A percentile compares a stretch with the other conserved stretches of the same genome.
Conservation (phyloP, 345 rosid species). For the Brassica nigra region DNA sequence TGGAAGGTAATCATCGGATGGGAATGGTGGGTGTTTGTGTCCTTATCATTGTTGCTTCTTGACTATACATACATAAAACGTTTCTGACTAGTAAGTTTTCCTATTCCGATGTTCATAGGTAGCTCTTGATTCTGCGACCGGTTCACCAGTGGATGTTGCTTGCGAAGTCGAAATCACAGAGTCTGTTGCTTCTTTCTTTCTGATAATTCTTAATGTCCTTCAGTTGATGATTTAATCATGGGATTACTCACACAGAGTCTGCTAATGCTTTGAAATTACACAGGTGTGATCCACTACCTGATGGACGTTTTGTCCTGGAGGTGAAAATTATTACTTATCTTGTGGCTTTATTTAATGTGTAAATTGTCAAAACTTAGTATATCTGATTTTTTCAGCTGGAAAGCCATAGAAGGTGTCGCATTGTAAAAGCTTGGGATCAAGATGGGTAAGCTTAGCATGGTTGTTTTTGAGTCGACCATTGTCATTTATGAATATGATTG, state of each 20-base stretch:
- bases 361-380: conserved; percentile 10
- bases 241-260: conserved; percentile 8
- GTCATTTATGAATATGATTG: neutral
- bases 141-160: conserved; percentile 77
- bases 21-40: conserved; percentile 72
- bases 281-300: conserved; percentile 95
- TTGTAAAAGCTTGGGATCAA: conserved; percentile 83
- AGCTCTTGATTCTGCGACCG: conserved; percentile 65
- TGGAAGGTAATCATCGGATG: conserved; percentile 97
- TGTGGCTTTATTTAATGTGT: neutral
- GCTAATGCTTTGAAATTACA: conserved; percentile 31
- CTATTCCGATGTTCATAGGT: conserved; percentile 54
- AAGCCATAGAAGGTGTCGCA: conserved; percentile 79
- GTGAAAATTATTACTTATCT: conserved; percentile 38
- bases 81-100: conserved; percentile 26
- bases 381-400: conserved; percentile 57
- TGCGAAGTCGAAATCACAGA: conserved; percentile 99
- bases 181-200: conserved; percentile 50
- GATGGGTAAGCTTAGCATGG: conserved; percentile 72
- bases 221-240: neutral
- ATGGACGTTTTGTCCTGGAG: conserved; percentile 88
- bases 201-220: neutral
- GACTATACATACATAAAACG: neutral
- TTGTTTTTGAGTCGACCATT: neutral
- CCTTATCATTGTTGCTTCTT: conserved; percentile 17